Base-by-base conservation (phyloP, 495 filamentous ascomycete genomes). In the Aspergillus ellipticus region DNA sequence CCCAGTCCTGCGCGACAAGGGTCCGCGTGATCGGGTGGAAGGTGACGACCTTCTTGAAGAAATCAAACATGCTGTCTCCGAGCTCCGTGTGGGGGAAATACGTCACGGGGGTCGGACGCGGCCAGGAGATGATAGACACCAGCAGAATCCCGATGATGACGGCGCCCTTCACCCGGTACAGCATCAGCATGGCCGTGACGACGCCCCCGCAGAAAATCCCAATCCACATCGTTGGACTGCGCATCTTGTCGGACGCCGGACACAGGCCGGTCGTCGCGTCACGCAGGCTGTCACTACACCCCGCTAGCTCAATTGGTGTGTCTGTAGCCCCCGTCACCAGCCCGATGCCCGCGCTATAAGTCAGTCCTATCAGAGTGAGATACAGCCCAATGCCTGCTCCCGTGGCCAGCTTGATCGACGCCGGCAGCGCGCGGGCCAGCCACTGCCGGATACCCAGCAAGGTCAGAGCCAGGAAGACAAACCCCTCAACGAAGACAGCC, bases 41-140 rank as follows among this genome's bases (percentile, higher is more conserved):
- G 22, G 82, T 82, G 26, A 89, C 89, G 0, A 93, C 87, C 63
- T 91, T 78, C 65, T 87, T 88, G 79, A 93, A 93, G 74, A 91
- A 94, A 53, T 92, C 79, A 71, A 93, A 93, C 48, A 64, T 74
- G 65, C 70, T 74, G 52, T 89, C 73, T 24, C 89, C 89, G 7
- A 85, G 65, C 0, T 69, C 65, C 0, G 82, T 89, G 57, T 91
- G 78, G 0, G 89, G 89, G 69, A 93, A 93, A 61, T 85, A 88
- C 4, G 89, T 90, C 42, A 93, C 85, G 0, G 79, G 64, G 2
- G 88, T 90, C 5, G 75, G 68, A 16, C 89, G 80, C 0, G 89
- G 89, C 89, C 89, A 93, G 6, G 87, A 90, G 66, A 91, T 90
- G 65, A 92, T 86, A 31, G 86, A 89, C 16, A 93, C 89, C 21